Evolutionary conservation across 306 rosid genomes (phyloP), one percentile per base, ranked within the genome.

Genomic region (Cicer arietinum): DNA sequence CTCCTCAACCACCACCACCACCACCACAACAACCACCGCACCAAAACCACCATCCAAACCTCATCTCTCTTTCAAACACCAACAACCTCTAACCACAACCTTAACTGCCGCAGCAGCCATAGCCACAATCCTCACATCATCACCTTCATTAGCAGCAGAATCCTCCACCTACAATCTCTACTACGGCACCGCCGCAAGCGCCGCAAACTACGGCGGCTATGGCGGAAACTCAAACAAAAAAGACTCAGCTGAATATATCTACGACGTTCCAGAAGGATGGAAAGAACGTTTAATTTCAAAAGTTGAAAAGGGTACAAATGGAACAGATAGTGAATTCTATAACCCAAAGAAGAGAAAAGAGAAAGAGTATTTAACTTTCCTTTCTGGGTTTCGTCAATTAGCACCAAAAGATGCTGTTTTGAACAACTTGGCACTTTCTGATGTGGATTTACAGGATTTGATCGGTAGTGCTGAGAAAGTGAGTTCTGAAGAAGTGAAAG

Each of bases 171-270:
- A 84, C 87, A 86, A 76, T 16, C 5, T 94, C 61, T 94, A 90
- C 85, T 94, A 94, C 43, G 95, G 97, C 47, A 94, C 98, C 1
- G 97, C 96, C 8, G 94, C 98, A 41, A 94, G 96, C 42, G 97
- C 97, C 0, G 81, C 97, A 66, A 94, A 91, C 61, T 91, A 94
- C 75, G 98, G 98, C 0, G 94, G 98, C 8, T 89, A 84, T 53
- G 96, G 96, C 1, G 97, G 97, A 0, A 94, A 94, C 74, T 82
- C 97, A 14, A 82, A 16, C 91, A 94, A 91, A 81, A 83, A 90
- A 66, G 90, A 89, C 77, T 87, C 98, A 0, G 94, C 97, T 0
- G 98, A 94, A 79, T 90, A 94, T 44, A 70, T 94, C 13, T 87
- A 89, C 22, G 98, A 94, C 44, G 96, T 91, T 7, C 97, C 96